Evolutionary conservation across 169 alveolate genomes (phyloP).

Genomic region (Eimeria falciformis): DNA sequence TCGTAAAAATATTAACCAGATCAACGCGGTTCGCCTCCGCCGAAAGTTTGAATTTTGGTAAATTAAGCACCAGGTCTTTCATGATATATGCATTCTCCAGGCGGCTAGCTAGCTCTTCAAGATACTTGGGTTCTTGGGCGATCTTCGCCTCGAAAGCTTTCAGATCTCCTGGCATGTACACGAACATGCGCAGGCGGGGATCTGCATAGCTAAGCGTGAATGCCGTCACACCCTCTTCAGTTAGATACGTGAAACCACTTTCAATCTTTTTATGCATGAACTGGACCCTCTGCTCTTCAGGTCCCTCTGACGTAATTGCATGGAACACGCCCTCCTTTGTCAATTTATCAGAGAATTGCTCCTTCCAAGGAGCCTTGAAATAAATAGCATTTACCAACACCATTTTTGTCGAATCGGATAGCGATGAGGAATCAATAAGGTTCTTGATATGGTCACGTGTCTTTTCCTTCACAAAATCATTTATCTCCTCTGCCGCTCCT

Average conservation of each 20-base stretch:
- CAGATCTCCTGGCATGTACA: conserved; percentile 1
- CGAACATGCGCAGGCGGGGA: not conserved
- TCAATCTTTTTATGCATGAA: conserved; percentile 29
- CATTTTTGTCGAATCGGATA: conserved; percentile 10
- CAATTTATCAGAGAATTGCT: not conserved
- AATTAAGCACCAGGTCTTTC: not conserved
- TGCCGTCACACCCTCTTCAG: not conserved
- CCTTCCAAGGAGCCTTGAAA: conserved; percentile 56
- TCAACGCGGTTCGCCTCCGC: conserved; percentile 48
- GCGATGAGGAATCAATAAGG: not conserved
- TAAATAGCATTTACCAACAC: conserved; percentile 65
- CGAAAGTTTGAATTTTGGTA: not conserved
- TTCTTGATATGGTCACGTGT: conserved; percentile 60
- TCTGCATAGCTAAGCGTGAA: conserved; percentile 25
- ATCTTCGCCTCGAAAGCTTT: not conserved
- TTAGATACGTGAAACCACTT: not conserved
- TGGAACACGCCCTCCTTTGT: conserved; percentile 27
- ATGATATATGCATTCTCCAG: not conserved
- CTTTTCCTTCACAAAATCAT: conserved; percentile 55
- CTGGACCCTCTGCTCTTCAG: conserved; percentile 13
- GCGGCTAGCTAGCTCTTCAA: conserved; percentile 21
- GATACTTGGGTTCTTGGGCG: not conserved
- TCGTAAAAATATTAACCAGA: conserved; percentile 29
- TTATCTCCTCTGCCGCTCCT: conserved; percentile 48
- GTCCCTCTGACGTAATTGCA: not conserved